A percentile compares a stretch with the other conserved stretches of the same genome.
Conservation (phyloP, 176 grass and related monocot genomes). For the Rhynchospora breviuscula region DNA sequence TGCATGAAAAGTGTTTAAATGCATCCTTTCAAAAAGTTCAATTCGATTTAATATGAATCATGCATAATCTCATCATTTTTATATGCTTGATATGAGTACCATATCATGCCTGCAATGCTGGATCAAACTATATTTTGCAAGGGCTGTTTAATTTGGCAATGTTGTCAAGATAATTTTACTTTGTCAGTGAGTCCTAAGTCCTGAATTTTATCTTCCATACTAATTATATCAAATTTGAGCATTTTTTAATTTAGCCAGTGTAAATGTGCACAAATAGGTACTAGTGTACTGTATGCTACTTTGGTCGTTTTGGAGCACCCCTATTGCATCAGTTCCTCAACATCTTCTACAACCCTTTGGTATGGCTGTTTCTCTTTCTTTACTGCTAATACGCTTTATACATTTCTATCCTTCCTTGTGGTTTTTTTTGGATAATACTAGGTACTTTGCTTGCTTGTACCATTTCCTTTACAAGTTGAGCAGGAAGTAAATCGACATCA, state of each 20-base stretch:
- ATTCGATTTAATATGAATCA: background rate
- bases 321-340: constrained; percentile 64
- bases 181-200: background rate
- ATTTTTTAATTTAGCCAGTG: constrained; percentile 1
- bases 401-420: background rate
- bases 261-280: constrained; percentile 44
- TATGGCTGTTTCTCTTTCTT: constrained; percentile 18
- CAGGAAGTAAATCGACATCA: background rate
- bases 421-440: background rate
- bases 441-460: background rate
- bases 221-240: background rate
- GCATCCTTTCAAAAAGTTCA: background rate
- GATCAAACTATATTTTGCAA: background rate
- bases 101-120: background rate
- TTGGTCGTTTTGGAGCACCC: constrained; percentile 63
- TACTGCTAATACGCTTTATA: background rate
- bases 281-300: constrained; percentile 45
- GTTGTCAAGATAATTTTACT: background rate
- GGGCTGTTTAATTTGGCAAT: background rate
- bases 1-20: background rate
- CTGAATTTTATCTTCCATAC: background rate
- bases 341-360: constrained; percentile 89
- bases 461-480: background rate
- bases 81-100: background rate
- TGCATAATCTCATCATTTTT: background rate